Evolutionary conservation across 2,329 filamentous ascomycete genomes (phyloP), one percentile per base, ranked within the genome.

Genomic region (Fusarium udum): DNA sequence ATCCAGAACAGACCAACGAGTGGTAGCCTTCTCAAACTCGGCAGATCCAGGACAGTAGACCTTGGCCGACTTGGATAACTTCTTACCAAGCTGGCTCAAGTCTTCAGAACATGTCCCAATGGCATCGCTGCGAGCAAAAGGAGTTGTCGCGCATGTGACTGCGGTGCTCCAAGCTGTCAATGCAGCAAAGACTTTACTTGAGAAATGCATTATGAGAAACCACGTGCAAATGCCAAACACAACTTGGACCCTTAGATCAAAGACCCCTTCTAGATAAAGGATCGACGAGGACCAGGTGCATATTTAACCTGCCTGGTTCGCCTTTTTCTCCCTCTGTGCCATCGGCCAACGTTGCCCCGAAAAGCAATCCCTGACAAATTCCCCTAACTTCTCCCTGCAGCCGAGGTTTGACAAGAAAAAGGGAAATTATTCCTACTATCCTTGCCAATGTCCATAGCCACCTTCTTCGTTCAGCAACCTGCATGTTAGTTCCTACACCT

Each of bases 1-100:
- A 14, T 82, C 78, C 26, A 86, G 71, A 20, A 78, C 79, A 2
- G 87, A 88, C 86, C 86, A 88, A 3, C 86, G 82, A 4, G 76
- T 78, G 1, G 84, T 82, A 12, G 81, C 81, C 34, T 77, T 40
- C 7, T 73, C 67, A 53, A 85, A 88, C 18, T 77, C 81, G n/a
- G 70, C 72, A 15, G 84, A 83, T 4, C 81, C 83, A 0, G 85
- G 84, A 26, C 75, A 79, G 72, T 84, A 85, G 39, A 87, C 75
- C 71, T 84, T 79, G 22, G 85, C 83, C 5, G 65, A 64, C 18
- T 68, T 48, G 2, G 86, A 87, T 12, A 85, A 79, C 52, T 74
- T 77, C 22, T 69, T 42, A 1, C 70, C 73, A 14, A 84, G 79
- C 10, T 76, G 71, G 13, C 61, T 58, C n/a, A 73, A 42, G 3